Evolutionary conservation across 768 basidiomycete species (phyloP).

Genomic region (Cyathus striatus): DNA sequence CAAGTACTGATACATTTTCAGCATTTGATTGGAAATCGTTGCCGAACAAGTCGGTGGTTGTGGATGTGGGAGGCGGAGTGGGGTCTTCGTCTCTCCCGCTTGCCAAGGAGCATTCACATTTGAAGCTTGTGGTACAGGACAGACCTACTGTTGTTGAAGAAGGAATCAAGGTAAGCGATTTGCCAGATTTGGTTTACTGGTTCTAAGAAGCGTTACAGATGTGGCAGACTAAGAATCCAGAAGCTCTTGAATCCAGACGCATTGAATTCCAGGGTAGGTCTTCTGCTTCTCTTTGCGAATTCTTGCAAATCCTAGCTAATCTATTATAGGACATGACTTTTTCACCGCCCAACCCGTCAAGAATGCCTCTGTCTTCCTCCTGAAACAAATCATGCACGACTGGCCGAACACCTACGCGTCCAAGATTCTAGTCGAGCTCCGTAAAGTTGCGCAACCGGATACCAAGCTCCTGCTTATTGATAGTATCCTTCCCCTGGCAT

Average conservation of each 20-base stretch:
- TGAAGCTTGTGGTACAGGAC: background rate
- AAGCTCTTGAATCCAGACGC: background rate
- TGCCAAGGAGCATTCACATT: background rate
- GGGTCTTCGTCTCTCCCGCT: background rate
- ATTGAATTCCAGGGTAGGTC: background rate
- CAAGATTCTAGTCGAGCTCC: constrained; percentile 22
- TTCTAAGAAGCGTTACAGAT: too few species aligned
- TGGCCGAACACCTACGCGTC: constrained; percentile 37
- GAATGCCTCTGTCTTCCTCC: constrained; percentile 36
- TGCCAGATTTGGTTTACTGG: background rate
- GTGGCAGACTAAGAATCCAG: too few species aligned
- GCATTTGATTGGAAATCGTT: background rate
- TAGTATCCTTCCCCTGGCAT: constrained; percentile 18
- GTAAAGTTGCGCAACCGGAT: constrained; percentile 14
- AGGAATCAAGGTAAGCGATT: background rate
- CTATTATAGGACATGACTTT: constrained; percentile 41
- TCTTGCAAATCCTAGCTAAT: too few species aligned
- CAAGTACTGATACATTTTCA: background rate
- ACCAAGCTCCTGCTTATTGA: constrained; percentile 32
- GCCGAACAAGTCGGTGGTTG: background rate
- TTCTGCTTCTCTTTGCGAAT: too few species aligned
- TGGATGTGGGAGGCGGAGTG: background rate
- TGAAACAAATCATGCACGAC: constrained; percentile 49
- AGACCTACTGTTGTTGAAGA: background rate
- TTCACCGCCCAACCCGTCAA: constrained; percentile 36